Conservation (phyloP, 495 filamentous ascomycete species). For the Penicillium salamii region DNA sequence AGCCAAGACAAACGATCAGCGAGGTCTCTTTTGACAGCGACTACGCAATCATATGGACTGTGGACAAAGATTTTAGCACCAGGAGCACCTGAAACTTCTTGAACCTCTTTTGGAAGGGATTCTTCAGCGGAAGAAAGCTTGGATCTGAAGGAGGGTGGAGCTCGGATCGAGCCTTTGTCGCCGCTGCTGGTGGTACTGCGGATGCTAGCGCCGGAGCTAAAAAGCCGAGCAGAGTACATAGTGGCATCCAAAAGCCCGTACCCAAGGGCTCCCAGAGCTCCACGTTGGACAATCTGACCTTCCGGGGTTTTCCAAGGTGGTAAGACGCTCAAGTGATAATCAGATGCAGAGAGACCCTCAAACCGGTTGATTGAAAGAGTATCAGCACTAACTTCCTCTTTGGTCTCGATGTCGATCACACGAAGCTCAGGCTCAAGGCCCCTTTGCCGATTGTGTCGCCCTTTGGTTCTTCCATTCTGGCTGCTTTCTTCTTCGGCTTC, state of each 20-base stretch:
- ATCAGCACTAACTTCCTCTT: slow-evolving; percentile 77
- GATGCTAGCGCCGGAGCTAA: slow-evolving; percentile 83
- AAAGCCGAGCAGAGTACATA: slow-evolving; percentile 76
- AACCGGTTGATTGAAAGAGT: slow-evolving; percentile 78
- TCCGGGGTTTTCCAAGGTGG: slow-evolving; percentile 64
- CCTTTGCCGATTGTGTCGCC: slow-evolving; percentile 63
- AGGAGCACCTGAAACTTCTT: slow-evolving; percentile 50
- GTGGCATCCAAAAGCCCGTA: slow-evolving; percentile 74
- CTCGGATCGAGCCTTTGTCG: slow-evolving; percentile 47
- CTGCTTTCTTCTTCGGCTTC: slow-evolving; percentile 61
- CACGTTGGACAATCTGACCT: slow-evolving; percentile 56
- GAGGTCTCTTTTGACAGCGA: slow-evolving; percentile 80
- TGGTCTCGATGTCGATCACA: slow-evolving; percentile 80
- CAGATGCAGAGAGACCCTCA: slow-evolving; percentile 79
- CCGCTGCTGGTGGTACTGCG: slow-evolving; percentile 66
- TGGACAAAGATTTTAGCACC: slow-evolving; percentile 94
- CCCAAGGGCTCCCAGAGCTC: slow-evolving; percentile 64
- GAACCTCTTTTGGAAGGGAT: slow-evolving; percentile 35
- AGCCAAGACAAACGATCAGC: slow-evolving; percentile 84
- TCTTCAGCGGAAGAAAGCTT: slow-evolving; percentile 28
- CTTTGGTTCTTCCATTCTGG: slow-evolving; percentile 35
- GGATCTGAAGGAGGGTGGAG: slow-evolving; percentile 41
- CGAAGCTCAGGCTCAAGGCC: slow-evolving; percentile 84
- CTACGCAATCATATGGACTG: slow-evolving; percentile 90
- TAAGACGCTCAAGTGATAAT: slow-evolving; percentile 86